These are phyloP conservation scores for Fusarium sp. DNA, from an alignment of 2,329 filamentous ascomycete species.

Conservation along the genomic window DNA sequence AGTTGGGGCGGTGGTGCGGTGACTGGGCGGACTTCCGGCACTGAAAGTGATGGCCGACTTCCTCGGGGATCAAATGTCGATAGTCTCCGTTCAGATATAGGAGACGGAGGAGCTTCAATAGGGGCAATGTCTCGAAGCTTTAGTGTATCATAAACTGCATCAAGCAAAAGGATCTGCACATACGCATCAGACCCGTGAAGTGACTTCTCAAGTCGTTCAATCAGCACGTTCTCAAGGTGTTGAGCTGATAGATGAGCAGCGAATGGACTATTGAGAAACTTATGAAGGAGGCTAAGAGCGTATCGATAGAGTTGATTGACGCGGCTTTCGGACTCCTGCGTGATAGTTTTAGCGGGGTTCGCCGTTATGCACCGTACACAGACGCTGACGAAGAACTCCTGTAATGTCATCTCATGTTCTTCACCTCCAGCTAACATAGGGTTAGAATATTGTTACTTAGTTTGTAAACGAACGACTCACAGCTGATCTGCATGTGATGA, in stretches of 20 bases:
- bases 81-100: slow-evolving; percentile 61
- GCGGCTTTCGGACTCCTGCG: slow-evolving; percentile 53
- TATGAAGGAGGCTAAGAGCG: slow-evolving; percentile 76
- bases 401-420: slow-evolving; percentile 70
- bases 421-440: slow-evolving; percentile 58
- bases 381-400: slow-evolving; percentile 75
- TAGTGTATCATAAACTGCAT: slow-evolving; percentile 80
- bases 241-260: slow-evolving; percentile 69
- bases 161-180: slow-evolving; percentile 81
- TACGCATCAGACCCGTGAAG: slow-evolving; percentile 73
- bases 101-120: slow-evolving; percentile 58
- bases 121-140: slow-evolving; percentile 68
- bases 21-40: slow-evolving; percentile 45
- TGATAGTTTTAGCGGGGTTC: slow-evolving; percentile 37
- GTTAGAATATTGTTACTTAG: slow-evolving; percentile 35
- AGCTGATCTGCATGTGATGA: slow-evolving; percentile 54
- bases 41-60: slow-evolving; percentile 55
- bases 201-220: slow-evolving; percentile 74
- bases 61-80: slow-evolving; percentile 57
- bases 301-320: slow-evolving; percentile 77
- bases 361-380: slow-evolving; percentile 71
- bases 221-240: slow-evolving; percentile 77
- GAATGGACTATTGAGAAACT: slow-evolving; percentile 74
- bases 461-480: slow-evolving; percentile 57
- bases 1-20: slow-evolving; percentile 73